Evolutionary conservation across 306 rosid species (phyloP).

Genomic region (Crataegus laevigata): DNA sequence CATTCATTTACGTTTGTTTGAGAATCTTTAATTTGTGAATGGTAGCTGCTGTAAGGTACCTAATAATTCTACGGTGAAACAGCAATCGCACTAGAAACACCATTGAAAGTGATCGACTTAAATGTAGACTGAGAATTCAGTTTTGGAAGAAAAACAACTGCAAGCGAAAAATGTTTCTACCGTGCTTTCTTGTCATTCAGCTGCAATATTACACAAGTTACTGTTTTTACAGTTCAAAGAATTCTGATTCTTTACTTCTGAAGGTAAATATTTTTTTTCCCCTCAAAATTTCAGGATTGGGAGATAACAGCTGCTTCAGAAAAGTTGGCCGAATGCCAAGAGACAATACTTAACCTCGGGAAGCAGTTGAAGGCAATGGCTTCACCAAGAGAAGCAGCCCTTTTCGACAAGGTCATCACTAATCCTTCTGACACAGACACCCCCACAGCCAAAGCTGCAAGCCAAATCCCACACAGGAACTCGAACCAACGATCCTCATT

Average conservation of each 20-base stretch:
- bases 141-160: background rate
- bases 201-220: background rate
- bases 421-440: conserved; percentile 19
- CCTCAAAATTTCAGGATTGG: conserved; percentile 52
- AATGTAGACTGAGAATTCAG: background rate
- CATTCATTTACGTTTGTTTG: background rate
- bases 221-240: background rate
- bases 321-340: conserved; percentile 95
- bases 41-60: background rate
- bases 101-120: background rate
- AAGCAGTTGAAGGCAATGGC: conserved; percentile 89
- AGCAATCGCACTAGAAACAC: background rate
- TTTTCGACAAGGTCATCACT: conserved; percentile 48
- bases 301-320: conserved; percentile 89
- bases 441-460: conserved; percentile 10
- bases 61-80: background rate
- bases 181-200: background rate
- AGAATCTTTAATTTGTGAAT: background rate
- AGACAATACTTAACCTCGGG: conserved; percentile 78
- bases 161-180: background rate
- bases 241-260: background rate
- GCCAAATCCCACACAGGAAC: conserved; percentile 16
- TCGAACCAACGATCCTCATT: conserved; percentile 47
- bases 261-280: background rate
- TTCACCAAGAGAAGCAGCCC: conserved; percentile 54